A percentile compares a stretch with the other conserved stretches of the same genome.
Conservation (phyloP, 2,329 filamentous ascomycete species). For the Exophiala viscosa region DNA sequence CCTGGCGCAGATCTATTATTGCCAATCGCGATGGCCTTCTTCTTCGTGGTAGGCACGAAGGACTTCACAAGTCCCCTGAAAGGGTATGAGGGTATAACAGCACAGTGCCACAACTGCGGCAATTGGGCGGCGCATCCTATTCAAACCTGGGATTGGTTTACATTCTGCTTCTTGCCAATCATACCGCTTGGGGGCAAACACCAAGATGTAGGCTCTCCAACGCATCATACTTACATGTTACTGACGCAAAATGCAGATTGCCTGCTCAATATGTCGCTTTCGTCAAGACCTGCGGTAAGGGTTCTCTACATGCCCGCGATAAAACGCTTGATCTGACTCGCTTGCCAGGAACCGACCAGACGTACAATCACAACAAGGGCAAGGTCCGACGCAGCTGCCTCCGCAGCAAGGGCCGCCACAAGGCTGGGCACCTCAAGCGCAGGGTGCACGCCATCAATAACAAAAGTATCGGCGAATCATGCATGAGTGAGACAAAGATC, state of each 20-base stretch:
- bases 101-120: slow-evolving; percentile 46
- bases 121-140: slow-evolving; percentile 45
- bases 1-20: no score
- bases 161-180: slow-evolving; percentile 42
- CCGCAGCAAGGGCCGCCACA: slow-evolving; percentile 55
- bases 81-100: slow-evolving; percentile 45
- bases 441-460: slow-evolving; percentile 18
- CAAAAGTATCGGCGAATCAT: background rate
- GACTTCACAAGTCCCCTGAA: slow-evolving; percentile 44
- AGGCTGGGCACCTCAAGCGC: slow-evolving; percentile 84
- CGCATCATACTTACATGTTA: background rate
- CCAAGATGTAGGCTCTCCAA: slow-evolving; percentile 21
- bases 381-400: slow-evolving; percentile 12
- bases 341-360: slow-evolving; percentile 24
- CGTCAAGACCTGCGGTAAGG: slow-evolving; percentile 26
- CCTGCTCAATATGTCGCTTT: slow-evolving; percentile 27
- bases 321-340: background rate
- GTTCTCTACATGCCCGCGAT: background rate
- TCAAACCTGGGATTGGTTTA: slow-evolving; percentile 46
- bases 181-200: slow-evolving; percentile 35
- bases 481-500: no score
- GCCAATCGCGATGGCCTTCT: slow-evolving; percentile 21
- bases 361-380: slow-evolving; percentile 24
- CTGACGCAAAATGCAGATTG: slow-evolving; percentile 16
- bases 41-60: slow-evolving; percentile 30